phyloP scores from a whole-genome alignment of 2,329 filamentous ascomycete genomes.

The Talaromyces sp. region DNA sequence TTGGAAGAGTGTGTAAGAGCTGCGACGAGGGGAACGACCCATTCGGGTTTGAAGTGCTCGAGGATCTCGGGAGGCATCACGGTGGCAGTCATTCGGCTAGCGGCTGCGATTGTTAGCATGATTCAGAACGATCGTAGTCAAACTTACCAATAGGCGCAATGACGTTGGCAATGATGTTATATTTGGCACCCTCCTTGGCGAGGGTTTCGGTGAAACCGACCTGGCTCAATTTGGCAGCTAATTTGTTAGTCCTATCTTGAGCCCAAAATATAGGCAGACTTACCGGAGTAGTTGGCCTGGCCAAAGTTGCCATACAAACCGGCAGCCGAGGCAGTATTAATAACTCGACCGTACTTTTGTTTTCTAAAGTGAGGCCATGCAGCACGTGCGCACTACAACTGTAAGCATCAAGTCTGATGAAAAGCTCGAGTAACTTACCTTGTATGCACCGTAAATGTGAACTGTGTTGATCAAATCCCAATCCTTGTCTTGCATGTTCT shows the following conservation, averaged over 20 bases:
- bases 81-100: constrained; percentile 91
- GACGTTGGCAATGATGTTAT: constrained; percentile 94
- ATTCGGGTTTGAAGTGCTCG: constrained; percentile 81
- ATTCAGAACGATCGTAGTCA: background rate
- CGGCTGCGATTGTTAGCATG: constrained; percentile 54
- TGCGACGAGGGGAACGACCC: constrained; percentile 91
- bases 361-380: constrained; percentile 98
- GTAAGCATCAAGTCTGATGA: background rate
- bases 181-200: constrained; percentile 95
- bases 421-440: constrained; percentile 44
- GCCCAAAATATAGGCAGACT: background rate
- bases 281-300: constrained; percentile 87
- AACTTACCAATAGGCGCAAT: constrained; percentile 74
- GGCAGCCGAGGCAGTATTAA: constrained; percentile 95
- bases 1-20: constrained; percentile 83
- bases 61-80: constrained; percentile 93
- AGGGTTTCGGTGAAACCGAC: constrained; percentile 97
- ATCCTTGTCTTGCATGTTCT: constrained; percentile 96
- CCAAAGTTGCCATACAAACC: constrained; percentile 95
- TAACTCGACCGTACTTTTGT: constrained; percentile 95
- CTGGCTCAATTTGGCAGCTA: constrained; percentile 86
- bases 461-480: constrained; percentile 95
- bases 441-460: constrained; percentile 91
- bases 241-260: constrained; percentile 21
- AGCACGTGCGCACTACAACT: constrained; percentile 69